Base-by-base conservation (phyloP, 129 eudicot species). In the Flaveria trinervia region DNA sequence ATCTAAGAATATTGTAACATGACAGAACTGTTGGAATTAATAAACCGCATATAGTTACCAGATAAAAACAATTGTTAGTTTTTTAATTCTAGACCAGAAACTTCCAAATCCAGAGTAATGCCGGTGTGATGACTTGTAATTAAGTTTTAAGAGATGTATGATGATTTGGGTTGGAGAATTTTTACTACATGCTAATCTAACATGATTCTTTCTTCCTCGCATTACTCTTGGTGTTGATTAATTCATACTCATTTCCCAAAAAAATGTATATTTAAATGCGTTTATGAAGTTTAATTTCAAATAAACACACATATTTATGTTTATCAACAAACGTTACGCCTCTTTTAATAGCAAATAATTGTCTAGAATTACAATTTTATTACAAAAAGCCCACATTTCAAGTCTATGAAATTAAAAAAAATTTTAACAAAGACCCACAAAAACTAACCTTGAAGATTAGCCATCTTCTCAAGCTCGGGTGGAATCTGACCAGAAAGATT, bases 401-500 rank as follows among this genome's bases (percentile, higher is more conserved):
- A 5, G 70, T 23, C 13, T 14, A 81, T 78, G 70, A 75, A 78
- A 6, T 28, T 48, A 57, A 57, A 76, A 76, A 82, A 80, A 33
- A 52, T 28, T 66, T 60, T 55, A 75, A 56, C 41, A 48, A 73
- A 71, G 51, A 54, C 18, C 70, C 18, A 20, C 4, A 56, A 78
- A 54, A 62, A 81, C 89, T 41, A 22, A 95, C 99, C 99, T 91
- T 92, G 94, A 61, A 95, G 89, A 79, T 75, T 92, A 39, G 83
- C 54, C 96, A 95, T 62, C 36, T 83, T 86, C n/a, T 86, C 92
- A 82, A 91, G 25, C 79, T 89, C 83, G 30, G 75, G 81, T 71
- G 97, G 99, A 50, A 95, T 83, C 33, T 80, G 80, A 18, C 99
- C 99, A 52, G 86, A 83, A 16, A 95, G 88, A 88, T 85, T 84